Evolutionary conservation across 192 early-diverging fungal species (phyloP), one percentile per base, ranked within the genome.

Genomic region (Pilobolus umbonatus): DNA sequence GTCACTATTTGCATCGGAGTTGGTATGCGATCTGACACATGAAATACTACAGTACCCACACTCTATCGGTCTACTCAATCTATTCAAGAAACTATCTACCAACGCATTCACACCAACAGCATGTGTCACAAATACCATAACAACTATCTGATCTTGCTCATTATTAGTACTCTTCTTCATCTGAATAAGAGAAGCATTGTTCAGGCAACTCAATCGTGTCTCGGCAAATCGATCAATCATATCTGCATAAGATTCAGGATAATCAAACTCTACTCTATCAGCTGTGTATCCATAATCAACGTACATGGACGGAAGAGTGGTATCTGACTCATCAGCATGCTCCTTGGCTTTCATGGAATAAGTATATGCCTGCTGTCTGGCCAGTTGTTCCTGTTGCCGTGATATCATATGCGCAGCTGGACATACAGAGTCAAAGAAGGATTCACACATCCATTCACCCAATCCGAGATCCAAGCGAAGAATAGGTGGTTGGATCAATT

Each of bases 391-490:
- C 31, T 65, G 60, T 15, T 62, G 64, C 11, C 60, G 60, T 29
- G 55, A 35, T 11, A 62, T 32, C 17, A 72, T 30, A 29, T 48
- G 46, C 3, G n/a, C 34, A 29, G 60, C 69, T 39, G 69, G 43
- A 30, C 69, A 65, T 1, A 72, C 40, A 0, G 61, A 45, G 2
- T 72, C 60, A 62, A 62, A 72, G 54, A 65, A 72, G 11, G 40
- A 46, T 9, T 72, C 69, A 26, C 46, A 65, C 64, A 72, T 60
- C 69, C 69, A 72, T 62, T 72, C 69, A n/a, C 69, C 64, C 12
- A 65, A 22, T 2, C 64, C 64, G 19, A 64, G 60, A 40, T 72
- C 69, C 19, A 72, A 29, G 21, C 69, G 55, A 26, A 72, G 40
- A 2, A 62, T 46, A 25, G 59, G 21, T 25, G 28, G 51, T 5